Base-by-base conservation (phyloP, 1,284 basidiomycete genomes). In the Fomes fomentarius region DNA sequence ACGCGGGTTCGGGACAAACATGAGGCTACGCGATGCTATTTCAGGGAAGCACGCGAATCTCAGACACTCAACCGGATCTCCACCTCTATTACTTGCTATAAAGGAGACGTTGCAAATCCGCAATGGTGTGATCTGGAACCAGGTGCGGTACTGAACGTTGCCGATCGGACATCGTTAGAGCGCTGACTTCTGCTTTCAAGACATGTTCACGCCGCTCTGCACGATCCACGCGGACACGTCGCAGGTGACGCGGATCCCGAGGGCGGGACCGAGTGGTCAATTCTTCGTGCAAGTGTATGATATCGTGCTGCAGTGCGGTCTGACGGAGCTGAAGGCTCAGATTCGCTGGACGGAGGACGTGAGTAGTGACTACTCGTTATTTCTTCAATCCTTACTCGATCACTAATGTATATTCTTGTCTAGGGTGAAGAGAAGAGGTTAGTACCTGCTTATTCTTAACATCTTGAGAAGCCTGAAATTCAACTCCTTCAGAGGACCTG, bases 241-340 rank as follows among this genome's bases (percentile, higher is more conserved):
- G 0, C 57, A 66, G 25, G 66, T 77, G 14, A 60, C 64, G 19
- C 69, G 63, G 31, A 50, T 41, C 1, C 53, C 57, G 14, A 43
- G 47, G 11, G 14, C 26, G 3, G 69, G 66, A 2, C 17, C 55
- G 9, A 47, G 43, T 0, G 68, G 69, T 12, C 47, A 48, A 5
- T 76, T 70, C 47, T 83, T 74, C 57, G 63, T 67, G 37, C 72
- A 76, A 39, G 63, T 69, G 12, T 82, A 74, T 59, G 74, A 78
- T 19, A 69, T 84, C 46, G 69, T 84, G 17, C 66, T 84, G 45
- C 69, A 73, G 43, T 81, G 81, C 51, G 82, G 82, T 6, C 63
- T 80, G 31, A 76, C 77, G 0, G 77, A 80, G 52, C 41, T 80
- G 12, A 70, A 75, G 47, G 76, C 78, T 0, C 73, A 77, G 50